These are phyloP conservation scores for Sarcomyxa edulis DNA, from an alignment of 768 basidiomycete species.

Conservation along the genomic window DNA sequence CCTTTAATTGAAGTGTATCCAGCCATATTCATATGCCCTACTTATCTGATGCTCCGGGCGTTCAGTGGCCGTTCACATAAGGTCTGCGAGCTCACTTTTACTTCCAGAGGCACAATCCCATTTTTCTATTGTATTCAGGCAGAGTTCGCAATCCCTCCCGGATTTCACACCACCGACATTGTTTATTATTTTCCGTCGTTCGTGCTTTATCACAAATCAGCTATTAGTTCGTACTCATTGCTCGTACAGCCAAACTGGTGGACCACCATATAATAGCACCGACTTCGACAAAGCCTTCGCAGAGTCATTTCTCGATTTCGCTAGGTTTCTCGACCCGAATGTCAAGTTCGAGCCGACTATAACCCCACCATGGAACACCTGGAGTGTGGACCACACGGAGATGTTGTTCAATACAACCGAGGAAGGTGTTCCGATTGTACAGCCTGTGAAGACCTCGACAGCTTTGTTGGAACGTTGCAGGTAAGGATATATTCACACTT, in stretches of 20 bases:
- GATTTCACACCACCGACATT: slow-evolving; percentile 11
- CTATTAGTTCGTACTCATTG: background rate
- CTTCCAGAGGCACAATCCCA: background rate
- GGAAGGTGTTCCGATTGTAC: background rate
- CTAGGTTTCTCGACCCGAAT: slow-evolving; percentile 12
- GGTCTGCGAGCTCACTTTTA: slow-evolving; percentile 11
- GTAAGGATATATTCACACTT: background rate
- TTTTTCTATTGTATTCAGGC: slow-evolving; percentile 8
- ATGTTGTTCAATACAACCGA: slow-evolving; percentile 24
- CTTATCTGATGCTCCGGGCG: slow-evolving; percentile 22
- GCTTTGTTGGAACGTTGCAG: background rate
- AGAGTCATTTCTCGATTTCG: slow-evolving; percentile 16
- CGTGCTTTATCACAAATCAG: background rate
- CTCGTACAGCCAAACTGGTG: background rate
- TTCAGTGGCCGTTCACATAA: slow-evolving; percentile 27
- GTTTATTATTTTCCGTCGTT: slow-evolving; percentile 13
- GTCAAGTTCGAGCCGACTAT: slow-evolving; percentile 12
- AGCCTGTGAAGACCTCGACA: background rate
- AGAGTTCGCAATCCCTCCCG: slow-evolving; percentile 21
- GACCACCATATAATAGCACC: slow-evolving; percentile 13
- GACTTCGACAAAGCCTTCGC: slow-evolving; percentile 16
- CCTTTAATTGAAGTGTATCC: background rate
- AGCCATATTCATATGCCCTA: slow-evolving; percentile 32
- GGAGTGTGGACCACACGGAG: slow-evolving; percentile 12
- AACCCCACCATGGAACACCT: slow-evolving; percentile 13